Percentiles rank a stretch among this genome's conserved stretches.
These are phyloP conservation scores for Camellia sinensis DNA, from an alignment of 148 eudicot genomes.

Conservation along the genomic window DNA sequence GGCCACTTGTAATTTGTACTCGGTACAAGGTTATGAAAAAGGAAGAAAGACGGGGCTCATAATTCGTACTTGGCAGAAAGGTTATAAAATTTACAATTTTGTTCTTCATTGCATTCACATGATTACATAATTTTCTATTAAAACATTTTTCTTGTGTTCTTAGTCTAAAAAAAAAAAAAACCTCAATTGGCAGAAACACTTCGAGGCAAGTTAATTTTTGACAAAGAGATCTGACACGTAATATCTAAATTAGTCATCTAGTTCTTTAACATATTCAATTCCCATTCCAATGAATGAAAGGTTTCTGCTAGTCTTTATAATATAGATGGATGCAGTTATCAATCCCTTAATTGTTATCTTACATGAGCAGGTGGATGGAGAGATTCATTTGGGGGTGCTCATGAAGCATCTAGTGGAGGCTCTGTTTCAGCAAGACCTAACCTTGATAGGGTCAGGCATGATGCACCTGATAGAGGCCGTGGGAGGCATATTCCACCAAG, in stretches of 20 bases:
- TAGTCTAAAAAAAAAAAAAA: not conserved
- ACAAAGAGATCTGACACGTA: not conserved
- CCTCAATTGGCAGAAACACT: not conserved
- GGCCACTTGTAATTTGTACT: no score
- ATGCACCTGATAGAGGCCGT: constrained; percentile 38
- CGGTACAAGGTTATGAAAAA: no score
- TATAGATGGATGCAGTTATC: not conserved
- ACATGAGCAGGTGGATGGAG: constrained; percentile 55
- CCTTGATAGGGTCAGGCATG: constrained; percentile 53
- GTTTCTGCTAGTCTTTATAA: not conserved
- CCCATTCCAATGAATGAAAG: not conserved
- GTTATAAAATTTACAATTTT: no score
- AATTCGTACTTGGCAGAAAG: not conserved
- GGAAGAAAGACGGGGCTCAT: not conserved
- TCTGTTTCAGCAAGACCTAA: constrained; percentile 36
- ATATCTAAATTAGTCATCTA: not conserved
- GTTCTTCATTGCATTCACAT: no score
- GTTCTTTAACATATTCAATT: not conserved
- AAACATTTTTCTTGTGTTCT: not conserved
- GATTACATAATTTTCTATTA: not conserved
- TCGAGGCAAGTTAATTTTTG: not conserved
- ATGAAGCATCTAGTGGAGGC: constrained; percentile 33
- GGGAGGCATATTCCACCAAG: constrained; percentile 44
- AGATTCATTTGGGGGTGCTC: constrained; percentile 45
- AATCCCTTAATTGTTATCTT: not conserved